Base-by-base conservation (phyloP, 345 rosid genomes). In the Murraya paniculata region DNA sequence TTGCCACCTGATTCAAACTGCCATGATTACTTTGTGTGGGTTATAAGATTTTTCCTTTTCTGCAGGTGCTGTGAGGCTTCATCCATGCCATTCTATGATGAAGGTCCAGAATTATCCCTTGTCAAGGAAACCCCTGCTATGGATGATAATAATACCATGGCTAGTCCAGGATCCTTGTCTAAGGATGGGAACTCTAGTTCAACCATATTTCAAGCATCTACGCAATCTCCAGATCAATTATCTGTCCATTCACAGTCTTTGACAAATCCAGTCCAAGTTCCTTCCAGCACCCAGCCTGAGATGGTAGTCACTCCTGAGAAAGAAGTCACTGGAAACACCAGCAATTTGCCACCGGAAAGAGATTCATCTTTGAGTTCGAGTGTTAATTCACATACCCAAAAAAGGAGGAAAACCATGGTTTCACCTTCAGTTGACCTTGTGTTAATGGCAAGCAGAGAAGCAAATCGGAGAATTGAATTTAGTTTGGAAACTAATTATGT, bases 351-450 rank as follows among this genome's bases (percentile, higher is more conserved):
- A 69, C 77, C 80, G 61, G 93, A 88, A 82, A 78, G 56, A 71
- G 95, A 92, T 69, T 86, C 88, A 62, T 77, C 93, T 82, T 74
- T 81, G 75, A 84, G 84, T 84, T 65, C 41, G 39, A 95, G 99
- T 77, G 93, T 84, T 78, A 92, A 88, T 84, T 95, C 97, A 73
- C 92, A 83, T 75, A 79, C 81, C 72, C 84, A 82, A 77, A 94
- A 92, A 82, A 86, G 90, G 82, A 87, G 91, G 87, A 88, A 81
- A 83, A 76, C 76, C 66, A 70, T 80, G 21, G 75, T 73, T 84
- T 85, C 83, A 41, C 85, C 89, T 60, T 74, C 83, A 66, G 76
- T 84, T 70, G 80, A 81, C 79, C 86, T 87, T 65, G 67, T 39
- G 39, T 78, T 73, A 76, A 78, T 78, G 33, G 72, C 80, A 18